Percentiles rank a stretch among this genome's conserved stretches.
Evolutionary conservation across 2,329 filamentous ascomycete genomes (phyloP).

Genomic region (Talaromyces piceae): DNA sequence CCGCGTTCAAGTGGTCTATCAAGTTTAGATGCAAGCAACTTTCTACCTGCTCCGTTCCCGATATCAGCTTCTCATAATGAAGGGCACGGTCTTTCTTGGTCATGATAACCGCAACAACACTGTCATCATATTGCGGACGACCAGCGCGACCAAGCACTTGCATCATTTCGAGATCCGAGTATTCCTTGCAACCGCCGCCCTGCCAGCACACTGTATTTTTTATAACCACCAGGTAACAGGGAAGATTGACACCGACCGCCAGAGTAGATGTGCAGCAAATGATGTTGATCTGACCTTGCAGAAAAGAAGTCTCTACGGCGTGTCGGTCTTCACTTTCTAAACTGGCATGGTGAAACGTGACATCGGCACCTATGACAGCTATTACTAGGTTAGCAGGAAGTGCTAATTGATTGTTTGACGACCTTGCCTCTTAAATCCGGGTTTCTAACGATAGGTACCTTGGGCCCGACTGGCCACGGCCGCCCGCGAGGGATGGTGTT

Average conservation of each 20-base stretch:
- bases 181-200: slow-evolving; percentile 57
- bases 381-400: slow-evolving; percentile 10
- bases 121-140: slow-evolving; percentile 73
- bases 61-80: slow-evolving; percentile 66
- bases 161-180: slow-evolving; percentile 77
- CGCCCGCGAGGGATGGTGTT: slow-evolving; percentile 44
- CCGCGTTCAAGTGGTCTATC: slow-evolving; percentile 77
- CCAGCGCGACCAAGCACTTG: slow-evolving; percentile 85
- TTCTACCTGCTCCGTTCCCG: slow-evolving; percentile 65
- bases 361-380: slow-evolving; percentile 50
- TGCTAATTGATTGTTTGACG: neutral
- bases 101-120: slow-evolving; percentile 70
- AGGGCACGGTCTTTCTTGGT: slow-evolving; percentile 58
- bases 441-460: slow-evolving; percentile 46
- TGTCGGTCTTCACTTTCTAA: slow-evolving; percentile 58
- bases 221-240: slow-evolving; percentile 74
- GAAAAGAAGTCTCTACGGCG: slow-evolving; percentile 59
- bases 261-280: slow-evolving; percentile 85
- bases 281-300: slow-evolving; percentile 64
- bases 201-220: slow-evolving; percentile 69
- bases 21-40: slow-evolving; percentile 72
- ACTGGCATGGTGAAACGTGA: slow-evolving; percentile 78
- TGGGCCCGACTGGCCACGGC: slow-evolving; percentile 56
- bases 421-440: slow-evolving; percentile 52
- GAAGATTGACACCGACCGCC: slow-evolving; percentile 75